Base-by-base conservation (phyloP, 1,139 yeast genomes). In the Scheffersomyces quercinus region DNA sequence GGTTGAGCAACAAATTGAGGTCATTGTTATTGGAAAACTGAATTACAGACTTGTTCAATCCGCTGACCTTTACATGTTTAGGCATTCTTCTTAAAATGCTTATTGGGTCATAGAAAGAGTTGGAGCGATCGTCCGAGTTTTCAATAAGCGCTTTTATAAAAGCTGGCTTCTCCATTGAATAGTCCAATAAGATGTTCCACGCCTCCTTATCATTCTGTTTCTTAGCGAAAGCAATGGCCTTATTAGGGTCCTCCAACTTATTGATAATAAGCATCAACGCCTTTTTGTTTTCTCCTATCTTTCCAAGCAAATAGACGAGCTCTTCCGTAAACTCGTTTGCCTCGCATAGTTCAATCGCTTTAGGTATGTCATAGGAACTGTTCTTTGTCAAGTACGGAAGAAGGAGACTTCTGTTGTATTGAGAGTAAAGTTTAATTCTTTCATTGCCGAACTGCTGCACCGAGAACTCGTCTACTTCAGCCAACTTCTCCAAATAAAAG, bases 211-310 rank as follows among this genome's bases (percentile, higher is more conserved):
- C 95, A 42, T 84, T 82, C 51, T 86, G 83, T 12, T 77, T 74
- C 46, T 78, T 82, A 1, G 95, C 96, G 73, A 90, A 93, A 13
- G 76, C 78, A 30, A 93, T 87, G 0, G 98, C 98, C 53, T 80
- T 75, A 34, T 78, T 77, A 0, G 97, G 95, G 58, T 91, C 95
- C 43, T 84, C 77, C 42, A 90, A 65, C 52, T 87, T 78, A 51
- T 88, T 85, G 36, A 90, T 83, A 14, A 93, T 90, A 41, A 93
- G 70, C 49, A 74, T 76, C 53, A 93, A 67, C 0, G 98, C 98
- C 46, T 80, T 77, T 50, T 77, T 79, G 47, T 85, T 82, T 51
- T 88, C 88, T 1, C 99, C 99, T 28, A 88, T 83, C 55, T 82
- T 82, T 6, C 97, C 96, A 49, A 89, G 75, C 31, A 93, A 65